phyloP scores from a whole-genome alignment of 140 eudicot genomes.

The Oenanthe javanica region DNA sequence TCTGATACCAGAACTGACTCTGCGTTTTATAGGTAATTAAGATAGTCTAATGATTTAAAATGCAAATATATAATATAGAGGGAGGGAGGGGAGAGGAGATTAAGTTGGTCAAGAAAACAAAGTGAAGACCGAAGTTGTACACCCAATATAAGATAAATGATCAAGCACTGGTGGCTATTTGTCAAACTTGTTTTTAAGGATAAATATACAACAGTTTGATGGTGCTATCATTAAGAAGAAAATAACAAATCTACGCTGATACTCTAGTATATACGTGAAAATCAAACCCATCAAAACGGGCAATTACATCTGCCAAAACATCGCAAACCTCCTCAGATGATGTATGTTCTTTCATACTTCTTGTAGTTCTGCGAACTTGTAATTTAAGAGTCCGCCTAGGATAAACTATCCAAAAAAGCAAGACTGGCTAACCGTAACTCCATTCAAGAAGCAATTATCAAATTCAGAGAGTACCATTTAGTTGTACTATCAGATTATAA shows the following conservation, averaged over 20 bases:
- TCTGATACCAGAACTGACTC: slow-evolving; percentile 49
- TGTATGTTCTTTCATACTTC: slow-evolving; percentile 59
- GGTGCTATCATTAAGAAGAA: not conserved
- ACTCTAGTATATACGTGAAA: slow-evolving; percentile 63
- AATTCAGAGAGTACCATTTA: not conserved
- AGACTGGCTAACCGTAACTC: not conserved
- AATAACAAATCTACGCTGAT: not conserved
- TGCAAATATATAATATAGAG: not conserved
- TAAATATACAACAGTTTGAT: not conserved
- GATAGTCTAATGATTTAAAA: not conserved
- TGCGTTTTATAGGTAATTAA: not conserved
- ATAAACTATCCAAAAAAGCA: slow-evolving; percentile 56
- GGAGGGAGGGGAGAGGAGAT: not conserved
- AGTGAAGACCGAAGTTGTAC: not conserved
- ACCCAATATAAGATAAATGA: not conserved
- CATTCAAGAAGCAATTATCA: not conserved
- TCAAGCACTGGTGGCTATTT: not conserved
- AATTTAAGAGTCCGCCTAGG: slow-evolving; percentile 58
- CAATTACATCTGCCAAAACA: slow-evolving; percentile 73
- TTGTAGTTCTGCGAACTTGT: slow-evolving; percentile 75
- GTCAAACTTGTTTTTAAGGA: not conserved
- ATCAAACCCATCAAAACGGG: slow-evolving; percentile 89
- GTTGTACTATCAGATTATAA: not conserved
- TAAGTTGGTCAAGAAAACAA: not conserved
- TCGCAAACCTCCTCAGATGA: slow-evolving; percentile 89